Base-by-base conservation (phyloP, 768 basidiomycete species). In the Tricholoma saponaceum region DNA sequence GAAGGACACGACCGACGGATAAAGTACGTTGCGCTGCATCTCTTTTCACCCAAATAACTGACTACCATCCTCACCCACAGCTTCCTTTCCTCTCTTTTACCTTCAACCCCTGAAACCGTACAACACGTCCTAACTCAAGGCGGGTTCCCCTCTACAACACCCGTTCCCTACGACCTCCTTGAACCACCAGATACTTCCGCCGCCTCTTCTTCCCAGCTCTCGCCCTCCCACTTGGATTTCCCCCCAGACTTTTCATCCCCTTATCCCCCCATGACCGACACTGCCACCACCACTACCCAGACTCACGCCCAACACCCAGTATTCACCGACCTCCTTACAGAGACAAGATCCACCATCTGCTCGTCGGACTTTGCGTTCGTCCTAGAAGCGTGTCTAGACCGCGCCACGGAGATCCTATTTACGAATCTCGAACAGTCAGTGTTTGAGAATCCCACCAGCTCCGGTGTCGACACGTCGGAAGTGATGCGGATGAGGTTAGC, bases 81-180 rank as follows among this genome's bases (percentile, higher is more conserved):
- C 64, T 93, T 94, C 68, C 68, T 87, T 16, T 82, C 88, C 1
- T 83, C 87, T 0, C 79, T 95, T 6, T 79, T 93, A 9, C 91
- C 92, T 2, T 83, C 86, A 35, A 92, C 90, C 0, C 77, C 83
- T 8, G 84, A 87, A 66, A 85, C 81, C 5, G 82, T 86, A 10
- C 81, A 86, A 49, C 84, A 88, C 66, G 82, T 88, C 23, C 77
- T 91, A 20, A 75, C 79, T 0, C 85, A 86, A 70, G 87, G 88
- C 41, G 89, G 89, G 1, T 75, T 75, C 58, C 75, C 47, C 70
- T 73, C 46, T 58, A 67, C 33, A 59, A 67, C 9, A 52, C 66
- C 33, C 28, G 62, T 61, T 69, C 52, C 73, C 5, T 68, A 73
- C 54, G 69, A 70, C 41, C 71, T 71, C 44, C 58, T 66, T 12